Percentiles rank a stretch among this genome's conserved stretches.
phyloP scores from a whole-genome alignment of 441 rosid genomes.

The Pelargonium citronellum region DNA sequence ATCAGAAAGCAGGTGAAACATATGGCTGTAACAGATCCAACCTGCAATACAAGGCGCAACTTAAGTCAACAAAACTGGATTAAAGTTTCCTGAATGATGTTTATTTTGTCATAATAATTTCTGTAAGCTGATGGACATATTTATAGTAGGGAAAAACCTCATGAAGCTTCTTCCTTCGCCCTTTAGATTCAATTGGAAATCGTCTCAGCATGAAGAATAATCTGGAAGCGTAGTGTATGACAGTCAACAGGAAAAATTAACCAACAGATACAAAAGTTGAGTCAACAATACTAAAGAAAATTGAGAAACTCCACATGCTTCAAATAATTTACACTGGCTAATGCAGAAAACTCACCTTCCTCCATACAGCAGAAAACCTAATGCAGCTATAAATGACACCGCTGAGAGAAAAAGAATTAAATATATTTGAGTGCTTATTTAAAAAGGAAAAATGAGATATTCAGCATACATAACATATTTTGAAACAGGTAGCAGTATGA shows the following conservation, averaged over 20 bases:
- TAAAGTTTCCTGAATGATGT: background rate
- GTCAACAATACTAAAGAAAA: background rate
- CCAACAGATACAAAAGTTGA: background rate
- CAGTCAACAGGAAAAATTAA: conserved; percentile 13
- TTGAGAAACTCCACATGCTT: background rate
- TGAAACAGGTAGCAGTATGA: background rate
- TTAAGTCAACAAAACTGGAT: conserved; percentile 7
- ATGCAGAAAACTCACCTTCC: conserved; percentile 47
- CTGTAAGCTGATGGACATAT: background rate
- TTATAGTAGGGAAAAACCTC: conserved; percentile 46
- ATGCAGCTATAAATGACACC: conserved; percentile 56
- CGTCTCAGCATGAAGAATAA: conserved; percentile 79
- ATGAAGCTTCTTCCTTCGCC: conserved; percentile 88
- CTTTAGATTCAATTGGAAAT: conserved; percentile 88
- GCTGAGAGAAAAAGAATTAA: conserved; percentile 27
- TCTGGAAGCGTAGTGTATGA: conserved; percentile 30
- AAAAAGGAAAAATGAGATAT: background rate
- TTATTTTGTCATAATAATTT: background rate
- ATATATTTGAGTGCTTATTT: conserved; percentile 1
- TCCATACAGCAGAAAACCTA: conserved; percentile 56
- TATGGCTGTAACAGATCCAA: conserved; percentile 85
- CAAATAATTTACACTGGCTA: background rate
- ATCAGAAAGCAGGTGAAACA: conserved; percentile 84
- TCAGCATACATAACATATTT: background rate
- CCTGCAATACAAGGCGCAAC: conserved; percentile 39